Base-by-base conservation (phyloP, 345 rosid genomes). In the Mallotus nudiflorus region DNA sequence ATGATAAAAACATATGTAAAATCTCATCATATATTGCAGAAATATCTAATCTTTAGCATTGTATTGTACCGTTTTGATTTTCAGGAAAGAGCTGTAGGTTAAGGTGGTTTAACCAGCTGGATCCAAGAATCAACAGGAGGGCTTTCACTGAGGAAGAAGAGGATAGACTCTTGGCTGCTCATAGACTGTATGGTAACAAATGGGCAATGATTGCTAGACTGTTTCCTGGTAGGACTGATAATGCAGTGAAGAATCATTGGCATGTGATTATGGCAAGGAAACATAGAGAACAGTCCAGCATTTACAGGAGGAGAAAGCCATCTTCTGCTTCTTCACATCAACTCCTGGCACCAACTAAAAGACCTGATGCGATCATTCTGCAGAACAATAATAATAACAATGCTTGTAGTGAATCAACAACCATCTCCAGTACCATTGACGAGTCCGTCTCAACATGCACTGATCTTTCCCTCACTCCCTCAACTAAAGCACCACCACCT, bases 171-270 rank as follows among this genome's bases (percentile, higher is more conserved):
- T 53, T 91, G 46, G 76, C 80, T 4, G 91, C 95, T 59, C 97
- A 90, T 71, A 81, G 88, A 51, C 50, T 88, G 51, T 88, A 86
- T 62, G 98, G 98, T 0, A 94, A 86, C 83, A 94, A 91, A 85
- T 94, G 97, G 97, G 95, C 97, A 0, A 79, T 88, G 81, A 90
- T 94, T 68, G 92, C 98, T 0, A 84, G 92, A 72, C 74, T 91
- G 19, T 94, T 94, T 24, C 97, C 90, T 0, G 97, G 98, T 3
- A 81, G 97, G 67, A 94, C 97, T 12, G 98, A 94, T 74, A 94
- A 94, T 77, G 96, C 97, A 1, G 96, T 94, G 37, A 94, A 91
- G 81, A 94, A 94, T 71, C 98, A 94, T 66, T 91, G 98, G 97
- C 97, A 94, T 70, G 98, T 94, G 56, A 88, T 94, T 63, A 88